Evolutionary conservation across 768 basidiomycete species (phyloP), one percentile per base, ranked within the genome.

Genomic region (Lentinula detonsa): DNA sequence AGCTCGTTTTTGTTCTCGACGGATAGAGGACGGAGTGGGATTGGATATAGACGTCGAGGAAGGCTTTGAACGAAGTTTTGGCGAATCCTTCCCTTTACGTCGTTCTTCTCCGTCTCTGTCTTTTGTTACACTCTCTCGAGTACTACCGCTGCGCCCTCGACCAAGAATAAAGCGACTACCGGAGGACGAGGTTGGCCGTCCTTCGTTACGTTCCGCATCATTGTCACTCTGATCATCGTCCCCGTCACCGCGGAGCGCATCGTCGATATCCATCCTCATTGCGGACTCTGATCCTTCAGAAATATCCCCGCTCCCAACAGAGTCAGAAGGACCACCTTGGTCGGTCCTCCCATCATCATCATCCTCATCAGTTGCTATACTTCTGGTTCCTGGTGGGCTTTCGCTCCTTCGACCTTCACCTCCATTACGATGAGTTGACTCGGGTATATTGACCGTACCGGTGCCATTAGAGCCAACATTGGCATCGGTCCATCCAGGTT

Each of bases 281-380:
- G 57, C 61, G 1, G 65, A 62, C 7, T 64, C 64, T 7, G 67
- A 59, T 4, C 64, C 63, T 42, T 49, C 34, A 58, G 45, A 11
- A 5, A 45, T 40, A 31, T 48, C 57, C 28, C 15, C 18, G 2
- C 37, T 21, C 13, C 39, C 39, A 15, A 21, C 50, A 39, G n/a
- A 9, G 11, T 11, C 15, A 18, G 49, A 35, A 56, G 37, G 10
- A 40, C 13, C 13, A 8, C 42, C 13, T 5, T 18, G 33, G 23
- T n/a, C 40, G 4, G 5, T 23, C 7, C 56, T 46, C 2, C 28
- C 11, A 39, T 40, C 48, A 10, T 50, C 57, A 39, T 40, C 48
- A 10, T 50, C 57, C 3, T 59, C 57, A 28, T 49, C 45, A 39
- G 45, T 37, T 15, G 9, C 28, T 23, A 13, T 15, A 3, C 57